These are phyloP conservation scores for Trematosphaeria pertusa DNA, from an alignment of 2,329 filamentous ascomycete genomes.

Conservation along the genomic window DNA sequence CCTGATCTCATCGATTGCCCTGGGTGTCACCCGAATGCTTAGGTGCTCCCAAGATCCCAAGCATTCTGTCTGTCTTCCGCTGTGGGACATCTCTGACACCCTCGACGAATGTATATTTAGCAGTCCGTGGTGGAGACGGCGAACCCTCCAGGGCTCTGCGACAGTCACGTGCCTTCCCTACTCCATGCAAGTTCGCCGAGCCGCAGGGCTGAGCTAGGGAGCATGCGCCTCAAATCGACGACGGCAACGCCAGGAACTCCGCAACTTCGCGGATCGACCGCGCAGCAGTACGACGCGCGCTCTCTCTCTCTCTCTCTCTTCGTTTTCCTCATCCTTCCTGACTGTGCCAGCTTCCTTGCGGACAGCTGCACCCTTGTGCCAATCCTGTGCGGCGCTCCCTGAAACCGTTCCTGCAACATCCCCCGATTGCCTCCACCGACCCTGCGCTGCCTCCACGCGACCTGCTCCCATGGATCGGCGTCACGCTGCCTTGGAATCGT, in stretches of 20 bases:
- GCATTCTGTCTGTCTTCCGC: not conserved
- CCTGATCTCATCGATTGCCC: not conserved
- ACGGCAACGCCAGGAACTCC: not conserved
- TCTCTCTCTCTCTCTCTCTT: not conserved
- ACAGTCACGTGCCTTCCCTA: not conserved
- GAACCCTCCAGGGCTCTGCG: no score
- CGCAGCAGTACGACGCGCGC: no score
- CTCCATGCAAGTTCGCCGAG: no score
- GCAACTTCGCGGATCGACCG: not conserved
- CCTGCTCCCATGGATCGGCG: conserved; percentile 17
- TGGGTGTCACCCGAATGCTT: not conserved
- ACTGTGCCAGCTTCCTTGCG: not conserved
- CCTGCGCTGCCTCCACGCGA: conserved; percentile 9
- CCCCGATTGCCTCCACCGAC: conserved; percentile 15
- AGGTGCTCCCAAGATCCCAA: not conserved
- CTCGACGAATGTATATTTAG: not conserved
- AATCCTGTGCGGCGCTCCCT: conserved; percentile 11
- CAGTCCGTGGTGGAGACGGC: no score
- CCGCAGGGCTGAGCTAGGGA: conserved; percentile 1
- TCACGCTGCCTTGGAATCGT: conserved; percentile 15
- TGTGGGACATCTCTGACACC: not conserved
- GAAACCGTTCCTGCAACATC: conserved; percentile 33
- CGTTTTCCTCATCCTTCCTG: not conserved
- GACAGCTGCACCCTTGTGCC: not conserved
- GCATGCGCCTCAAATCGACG: conserved; percentile 5